Evolutionary conservation across 2,329 filamentous ascomycete species (phyloP).

Genomic region (Epichloe baconii): DNA sequence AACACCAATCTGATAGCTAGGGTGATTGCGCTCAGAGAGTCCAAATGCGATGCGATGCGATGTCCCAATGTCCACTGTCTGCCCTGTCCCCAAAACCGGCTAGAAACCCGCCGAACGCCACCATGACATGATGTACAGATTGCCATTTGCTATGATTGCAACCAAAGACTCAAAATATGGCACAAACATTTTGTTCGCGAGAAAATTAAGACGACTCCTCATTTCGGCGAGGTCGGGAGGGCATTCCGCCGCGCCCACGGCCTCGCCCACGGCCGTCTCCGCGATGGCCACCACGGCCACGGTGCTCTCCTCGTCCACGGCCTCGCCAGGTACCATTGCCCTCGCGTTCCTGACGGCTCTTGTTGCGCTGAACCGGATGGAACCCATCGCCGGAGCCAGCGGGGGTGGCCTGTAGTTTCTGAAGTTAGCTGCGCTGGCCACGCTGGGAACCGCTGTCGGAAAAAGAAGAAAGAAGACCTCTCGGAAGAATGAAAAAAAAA

Average conservation of each 20-base stretch:
- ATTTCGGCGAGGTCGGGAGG: conserved; percentile 23
- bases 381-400: conserved; percentile 50
- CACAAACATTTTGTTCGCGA: background rate
- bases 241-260: conserved; percentile 24
- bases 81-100: conserved; percentile 14
- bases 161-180: background rate
- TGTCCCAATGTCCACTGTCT: conserved; percentile 5
- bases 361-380: conserved; percentile 55
- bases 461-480: background rate
- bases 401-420: conserved; percentile 21
- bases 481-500: background rate
- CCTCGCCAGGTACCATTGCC: conserved; percentile 27
- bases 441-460: background rate
- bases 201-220: conserved; percentile 19
- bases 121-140: conserved; percentile 28
- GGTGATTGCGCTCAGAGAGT: conserved; percentile 2
- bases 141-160: background rate
- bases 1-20: conserved; percentile 1
- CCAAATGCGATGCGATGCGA: conserved; percentile 15
- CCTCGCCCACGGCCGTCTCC: conserved; percentile 32
- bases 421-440: background rate
- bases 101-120: conserved; percentile 22
- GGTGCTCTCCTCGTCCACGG: conserved; percentile 33
- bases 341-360: conserved; percentile 40
- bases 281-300: conserved; percentile 39